A percentile compares a stretch with the other conserved stretches of the same genome.
These are phyloP conservation scores for Dactylis glomerata DNA, from an alignment of 176 grass and related monocot species.

Conservation along the genomic window DNA sequence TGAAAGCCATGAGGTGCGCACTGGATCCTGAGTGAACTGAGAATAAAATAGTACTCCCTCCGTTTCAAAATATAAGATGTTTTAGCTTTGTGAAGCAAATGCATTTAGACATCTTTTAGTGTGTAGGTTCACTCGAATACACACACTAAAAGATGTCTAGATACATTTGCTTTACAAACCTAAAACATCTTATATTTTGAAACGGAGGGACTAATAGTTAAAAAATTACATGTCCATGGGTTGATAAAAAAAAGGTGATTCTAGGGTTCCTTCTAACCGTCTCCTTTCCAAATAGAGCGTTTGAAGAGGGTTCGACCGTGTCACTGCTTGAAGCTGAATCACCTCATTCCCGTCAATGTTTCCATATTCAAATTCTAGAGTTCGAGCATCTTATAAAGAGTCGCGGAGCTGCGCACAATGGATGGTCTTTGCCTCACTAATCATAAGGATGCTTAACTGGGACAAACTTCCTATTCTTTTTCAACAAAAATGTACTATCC, in stretches of 20 bases:
- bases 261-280: not conserved
- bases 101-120: too few species aligned
- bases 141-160: too few species aligned
- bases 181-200: too few species aligned
- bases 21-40: not conserved
- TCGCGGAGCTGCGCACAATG: not conserved
- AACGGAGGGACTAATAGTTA: too few species aligned
- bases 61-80: too few species aligned
- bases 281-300: not conserved
- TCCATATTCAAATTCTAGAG: constrained; percentile 13
- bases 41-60: constrained; percentile 32
- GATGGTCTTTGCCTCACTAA: not conserved
- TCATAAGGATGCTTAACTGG: not conserved
- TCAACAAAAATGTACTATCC: not conserved
- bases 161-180: too few species aligned
- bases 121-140: too few species aligned
- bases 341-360: not conserved
- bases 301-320: not conserved
- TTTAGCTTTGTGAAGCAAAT: too few species aligned
- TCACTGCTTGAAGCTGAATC: constrained; percentile 16
- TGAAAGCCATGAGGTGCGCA: not conserved
- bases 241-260: constrained; percentile 21
- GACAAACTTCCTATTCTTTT: constrained; percentile 12
- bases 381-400: constrained; percentile 15
- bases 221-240: not conserved